These are phyloP conservation scores for Carex arenaria DNA, from an alignment of 202 grass and related monocot species.

Conservation along the genomic window DNA sequence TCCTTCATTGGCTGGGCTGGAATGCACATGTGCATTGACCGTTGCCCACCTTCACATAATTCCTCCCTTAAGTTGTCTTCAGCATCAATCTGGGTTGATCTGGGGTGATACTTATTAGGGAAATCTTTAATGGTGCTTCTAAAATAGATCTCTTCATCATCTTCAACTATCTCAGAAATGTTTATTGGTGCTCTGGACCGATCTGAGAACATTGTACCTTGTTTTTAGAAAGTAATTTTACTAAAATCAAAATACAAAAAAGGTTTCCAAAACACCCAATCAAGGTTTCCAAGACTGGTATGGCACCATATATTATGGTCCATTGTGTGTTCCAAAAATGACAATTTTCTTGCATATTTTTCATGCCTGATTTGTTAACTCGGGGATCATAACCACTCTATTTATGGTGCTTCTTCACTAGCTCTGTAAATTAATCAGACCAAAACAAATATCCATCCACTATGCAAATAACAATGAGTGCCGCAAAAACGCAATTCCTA, in stretches of 20 bases:
- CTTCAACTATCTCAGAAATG: slow-evolving; percentile 73
- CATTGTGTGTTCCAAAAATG: neutral
- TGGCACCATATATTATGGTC: neutral
- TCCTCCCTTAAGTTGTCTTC: slow-evolving; percentile 57
- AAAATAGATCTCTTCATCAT: slow-evolving; percentile 85
- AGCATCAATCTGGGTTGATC: slow-evolving; percentile 35
- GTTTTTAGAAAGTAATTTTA: neutral
- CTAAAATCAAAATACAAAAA: neutral
- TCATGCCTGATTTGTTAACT: neutral
- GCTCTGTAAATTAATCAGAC: neutral
- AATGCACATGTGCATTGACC: slow-evolving; percentile 44
- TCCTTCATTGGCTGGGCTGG: slow-evolving; percentile 89
- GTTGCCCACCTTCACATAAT: slow-evolving; percentile 37
- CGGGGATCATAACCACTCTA: neutral
- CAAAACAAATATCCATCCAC: neutral
- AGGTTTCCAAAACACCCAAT: neutral
- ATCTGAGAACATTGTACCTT: slow-evolving; percentile 18
- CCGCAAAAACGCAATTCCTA: neutral
- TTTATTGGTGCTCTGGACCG: slow-evolving; percentile 41
- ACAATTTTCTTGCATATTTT: neutral
- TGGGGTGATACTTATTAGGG: slow-evolving; percentile 43
- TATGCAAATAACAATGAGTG: neutral
- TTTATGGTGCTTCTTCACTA: neutral
- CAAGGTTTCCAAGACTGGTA: neutral
- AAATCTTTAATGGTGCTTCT: slow-evolving; percentile 55